phyloP scores from a whole-genome alignment of 129 eudicot species.

The Dittrichia graveolens region DNA sequence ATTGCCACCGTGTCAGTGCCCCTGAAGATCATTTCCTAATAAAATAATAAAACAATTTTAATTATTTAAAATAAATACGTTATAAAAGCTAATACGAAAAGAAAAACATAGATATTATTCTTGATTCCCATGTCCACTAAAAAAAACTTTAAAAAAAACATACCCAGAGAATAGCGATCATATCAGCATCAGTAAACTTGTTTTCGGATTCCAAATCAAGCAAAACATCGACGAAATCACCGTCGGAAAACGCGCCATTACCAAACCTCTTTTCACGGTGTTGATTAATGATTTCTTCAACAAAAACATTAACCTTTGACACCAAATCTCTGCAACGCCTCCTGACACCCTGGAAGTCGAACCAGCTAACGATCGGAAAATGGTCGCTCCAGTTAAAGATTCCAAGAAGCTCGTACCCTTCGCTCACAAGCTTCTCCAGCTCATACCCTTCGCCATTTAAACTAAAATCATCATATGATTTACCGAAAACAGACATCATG shows the following conservation, averaged over 20 bases:
- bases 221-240: conserved; percentile 92
- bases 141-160: neutral
- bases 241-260: conserved; percentile 31
- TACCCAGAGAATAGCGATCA: conserved; percentile 98
- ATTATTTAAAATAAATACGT: conserved; percentile 19
- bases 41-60: neutral
- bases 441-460: conserved; percentile 30
- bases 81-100: conserved; percentile 13
- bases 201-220: conserved; percentile 76
- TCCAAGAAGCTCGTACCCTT: conserved; percentile 86
- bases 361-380: conserved; percentile 68
- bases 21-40: conserved; percentile 94
- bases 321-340: conserved; percentile 63
- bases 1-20: conserved; percentile 98
- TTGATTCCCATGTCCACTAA: conserved; percentile 7
- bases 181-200: conserved; percentile 64
- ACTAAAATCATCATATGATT: conserved; percentile 39
- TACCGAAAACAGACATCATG: conserved; percentile 91
- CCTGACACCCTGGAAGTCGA: conserved; percentile 91
- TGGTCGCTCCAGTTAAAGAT: conserved; percentile 91
- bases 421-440: conserved; percentile 66
- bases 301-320: conserved; percentile 63
- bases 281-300: conserved; percentile 59
- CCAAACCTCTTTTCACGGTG: conserved; percentile 52
- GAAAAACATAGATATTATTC: conserved; percentile 33